Evolutionary conservation across 345 rosid species (phyloP).

Genomic region (Brassica juncea): DNA sequence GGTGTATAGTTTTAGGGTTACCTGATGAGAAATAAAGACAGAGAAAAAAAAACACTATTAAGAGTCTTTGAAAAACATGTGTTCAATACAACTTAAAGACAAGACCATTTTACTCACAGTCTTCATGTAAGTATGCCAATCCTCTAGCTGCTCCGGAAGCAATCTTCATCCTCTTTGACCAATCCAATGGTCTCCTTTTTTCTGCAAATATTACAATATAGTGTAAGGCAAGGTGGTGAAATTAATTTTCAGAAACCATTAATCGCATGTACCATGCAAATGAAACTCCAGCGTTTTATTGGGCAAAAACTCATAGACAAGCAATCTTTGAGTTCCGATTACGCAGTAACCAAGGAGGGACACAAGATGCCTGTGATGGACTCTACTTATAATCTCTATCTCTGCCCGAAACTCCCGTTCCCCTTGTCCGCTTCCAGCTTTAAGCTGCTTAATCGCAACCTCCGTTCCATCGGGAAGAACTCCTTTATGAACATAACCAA

Average conservation of each 20-base stretch:
- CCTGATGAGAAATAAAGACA: slow-evolving; percentile 45
- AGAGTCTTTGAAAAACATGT: not conserved
- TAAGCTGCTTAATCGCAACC: slow-evolving; percentile 72
- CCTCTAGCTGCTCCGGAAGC: slow-evolving; percentile 44
- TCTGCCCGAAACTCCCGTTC: slow-evolving; percentile 72
- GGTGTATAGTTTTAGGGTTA: slow-evolving; percentile 80
- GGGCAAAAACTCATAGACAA: slow-evolving; percentile 32
- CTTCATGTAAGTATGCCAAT: slow-evolving; percentile 86
- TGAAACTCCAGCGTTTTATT: slow-evolving; percentile 65
- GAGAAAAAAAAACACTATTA: not conserved
- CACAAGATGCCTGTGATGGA: slow-evolving; percentile 74
- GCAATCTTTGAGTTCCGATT: slow-evolving; percentile 56
- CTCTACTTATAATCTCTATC: slow-evolving; percentile 58
- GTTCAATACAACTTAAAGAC: not conserved
- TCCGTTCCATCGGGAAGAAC: slow-evolving; percentile 52
- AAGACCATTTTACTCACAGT: slow-evolving; percentile 54
- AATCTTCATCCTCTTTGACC: slow-evolving; percentile 71
- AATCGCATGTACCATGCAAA: slow-evolving; percentile 59
- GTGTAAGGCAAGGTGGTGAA: too few species aligned
- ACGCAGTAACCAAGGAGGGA: slow-evolving; percentile 70
- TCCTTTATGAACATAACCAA: slow-evolving; percentile 75
- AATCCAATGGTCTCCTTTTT: slow-evolving; percentile 63
- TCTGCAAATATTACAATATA: slow-evolving; percentile 44
- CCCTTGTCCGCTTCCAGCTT: slow-evolving; percentile 67
- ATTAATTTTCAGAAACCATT: too few species aligned